A percentile compares a stretch with the other conserved stretches of the same genome.
Evolutionary conservation across 768 basidiomycete genomes (phyloP).

Genomic region (button mushroom (Agaricus bisporus)): DNA sequence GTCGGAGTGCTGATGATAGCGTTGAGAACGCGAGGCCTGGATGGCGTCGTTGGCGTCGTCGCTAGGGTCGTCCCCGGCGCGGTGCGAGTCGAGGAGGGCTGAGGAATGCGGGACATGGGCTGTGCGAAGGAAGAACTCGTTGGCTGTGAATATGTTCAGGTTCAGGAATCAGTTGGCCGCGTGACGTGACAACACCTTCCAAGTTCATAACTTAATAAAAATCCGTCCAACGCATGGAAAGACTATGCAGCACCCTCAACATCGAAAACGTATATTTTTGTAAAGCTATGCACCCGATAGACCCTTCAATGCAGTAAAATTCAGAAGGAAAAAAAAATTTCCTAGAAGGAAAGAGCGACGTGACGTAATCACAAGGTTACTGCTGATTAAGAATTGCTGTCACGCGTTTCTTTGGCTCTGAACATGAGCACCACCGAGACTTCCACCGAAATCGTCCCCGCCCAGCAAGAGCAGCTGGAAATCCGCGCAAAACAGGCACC

Average conservation of each 20-base stretch:
- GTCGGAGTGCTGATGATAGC: slow-evolving; percentile 6
- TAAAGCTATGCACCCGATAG: no score
- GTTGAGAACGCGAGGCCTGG: slow-evolving; percentile 10
- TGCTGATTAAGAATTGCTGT: not conserved
- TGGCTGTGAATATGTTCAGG: not conserved
- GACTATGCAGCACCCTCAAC: no score
- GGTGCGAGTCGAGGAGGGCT: slow-evolving; percentile 10
- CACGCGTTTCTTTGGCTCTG: not conserved
- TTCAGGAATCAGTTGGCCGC: not conserved
- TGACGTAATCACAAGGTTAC: not conserved
- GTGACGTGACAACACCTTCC: no score
- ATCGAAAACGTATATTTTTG: no score
- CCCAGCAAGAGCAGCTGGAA: slow-evolving; percentile 6
- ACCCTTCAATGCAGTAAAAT: no score
- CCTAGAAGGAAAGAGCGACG: not conserved
- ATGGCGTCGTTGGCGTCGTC: slow-evolving; percentile 13
- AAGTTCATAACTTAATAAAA: no score
- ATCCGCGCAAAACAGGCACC: slow-evolving; percentile 8
- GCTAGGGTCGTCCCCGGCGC: slow-evolving; percentile 7
- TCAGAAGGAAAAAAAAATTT: no score
- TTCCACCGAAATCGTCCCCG: not conserved
- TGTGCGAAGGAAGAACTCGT: not conserved
- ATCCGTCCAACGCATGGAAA: no score
- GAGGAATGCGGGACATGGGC: slow-evolving; percentile 16
- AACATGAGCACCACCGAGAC: slow-evolving; percentile 10